These are phyloP conservation scores for Aeminium ludgeri DNA, from an alignment of 495 filamentous ascomycete species.

Conservation along the genomic window DNA sequence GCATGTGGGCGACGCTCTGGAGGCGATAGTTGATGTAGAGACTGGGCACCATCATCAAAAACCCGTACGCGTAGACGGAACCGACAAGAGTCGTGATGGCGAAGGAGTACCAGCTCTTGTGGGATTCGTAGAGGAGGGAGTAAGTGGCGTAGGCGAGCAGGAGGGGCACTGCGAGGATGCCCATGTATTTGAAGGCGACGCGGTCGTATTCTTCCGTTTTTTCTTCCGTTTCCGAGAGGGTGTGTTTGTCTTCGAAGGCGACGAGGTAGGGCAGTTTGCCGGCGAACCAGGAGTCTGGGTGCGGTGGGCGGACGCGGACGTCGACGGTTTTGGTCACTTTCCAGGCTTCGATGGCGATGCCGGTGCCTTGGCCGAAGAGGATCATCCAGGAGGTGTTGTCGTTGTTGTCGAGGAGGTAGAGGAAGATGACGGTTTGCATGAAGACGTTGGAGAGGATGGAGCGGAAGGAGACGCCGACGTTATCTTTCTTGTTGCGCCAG, in stretches of 20 bases:
- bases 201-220: conserved; percentile 97
- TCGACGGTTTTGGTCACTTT: conserved; percentile 96
- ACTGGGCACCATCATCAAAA: conserved; percentile 96
- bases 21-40: conserved; percentile 98
- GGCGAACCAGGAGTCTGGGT: conserved; percentile 37
- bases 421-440: conserved; percentile 92
- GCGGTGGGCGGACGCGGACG: conserved; percentile 58
- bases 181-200: conserved; percentile 93
- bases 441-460: conserved; percentile 95
- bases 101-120: conserved; percentile 97
- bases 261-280: conserved; percentile 56
- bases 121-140: conserved; percentile 78
- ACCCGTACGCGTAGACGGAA: conserved; percentile 93
- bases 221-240: conserved; percentile 82
- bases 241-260: conserved; percentile 90
- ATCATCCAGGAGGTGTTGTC: conserved; percentile 99
- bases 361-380: conserved; percentile 76
- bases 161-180: conserved; percentile 76
- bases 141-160: conserved; percentile 78
- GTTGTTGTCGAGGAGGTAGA: conserved; percentile 96
- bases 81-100: conserved; percentile 83
- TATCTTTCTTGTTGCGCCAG: conserved; percentile 99
- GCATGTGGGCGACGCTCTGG: conserved; percentile 96
- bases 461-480: conserved; percentile 84
- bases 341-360: conserved; percentile 91